Evolutionary conservation across 2,329 filamentous ascomycete species (phyloP), one percentile per base, ranked within the genome.

Genomic region (Elsinoe australis): DNA sequence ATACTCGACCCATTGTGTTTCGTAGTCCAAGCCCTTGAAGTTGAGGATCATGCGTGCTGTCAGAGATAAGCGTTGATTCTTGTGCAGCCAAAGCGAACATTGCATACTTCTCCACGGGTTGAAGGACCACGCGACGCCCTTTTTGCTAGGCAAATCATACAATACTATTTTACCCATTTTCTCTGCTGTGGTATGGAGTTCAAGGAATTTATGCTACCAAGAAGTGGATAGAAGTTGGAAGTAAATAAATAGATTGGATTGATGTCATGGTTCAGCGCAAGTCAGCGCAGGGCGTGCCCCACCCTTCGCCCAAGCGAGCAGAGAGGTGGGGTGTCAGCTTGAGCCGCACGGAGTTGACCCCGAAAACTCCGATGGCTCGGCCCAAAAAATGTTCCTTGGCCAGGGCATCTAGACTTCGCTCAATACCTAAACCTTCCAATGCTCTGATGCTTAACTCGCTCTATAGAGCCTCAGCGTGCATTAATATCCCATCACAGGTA

Each of bases 81-180:
- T n/a, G n/a, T n/a, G n/a, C n/a, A n/a, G n/a, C n/a, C n/a, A n/a
- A n/a, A n/a, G n/a, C n/a, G n/a, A n/a, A n/a, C n/a, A n/a, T n/a
- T n/a, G 61, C 62, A 56, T 64, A 82, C 80, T 78, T 65, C 83
- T 86, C 82, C 81, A 86, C 0, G 82, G 76, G 59, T 86, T 87
- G 36, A 76, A 65, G 1, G 80, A 82, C 83, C 83, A 86, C 44
- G 67, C 59, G 5, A 64, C 64, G 31, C 67, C 67, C 15, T 66
- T 64, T 58, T 69, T 74, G 62, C 70, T 79, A 2, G 80, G 75
- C 2, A 86, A 62, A 59, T 86, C 82, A 55, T 78, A 83, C 1
- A 86, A 61, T 6, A 75, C 65, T 29, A 82, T 67, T 52, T 70
- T 59, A 22, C 59, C 47, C 8, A 44, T 44, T 44, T 18, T 32